phyloP scores from a whole-genome alignment of 495 filamentous ascomycete genomes.

The Barbatosphaeria neglecta region DNA sequence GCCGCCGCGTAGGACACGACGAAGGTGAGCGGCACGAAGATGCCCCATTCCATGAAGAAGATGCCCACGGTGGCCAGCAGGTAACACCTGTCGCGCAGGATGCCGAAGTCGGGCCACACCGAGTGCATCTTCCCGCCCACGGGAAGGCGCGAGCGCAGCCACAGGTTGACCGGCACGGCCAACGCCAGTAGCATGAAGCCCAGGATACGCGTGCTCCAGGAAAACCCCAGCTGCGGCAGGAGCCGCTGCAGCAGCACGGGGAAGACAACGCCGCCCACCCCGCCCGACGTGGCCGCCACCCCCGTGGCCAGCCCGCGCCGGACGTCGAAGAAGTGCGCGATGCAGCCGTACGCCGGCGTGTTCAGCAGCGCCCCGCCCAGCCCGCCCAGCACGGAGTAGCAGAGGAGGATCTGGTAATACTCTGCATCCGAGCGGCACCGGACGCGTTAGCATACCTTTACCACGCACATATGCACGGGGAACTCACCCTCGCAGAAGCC shows the following conservation, averaged over 20 bases:
- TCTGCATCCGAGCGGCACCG: slow-evolving; percentile 18
- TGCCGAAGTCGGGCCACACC: slow-evolving; percentile 36
- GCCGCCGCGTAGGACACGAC: slow-evolving; percentile 41
- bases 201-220: slow-evolving; percentile 46
- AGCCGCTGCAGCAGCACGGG: slow-evolving; percentile 42
- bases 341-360: slow-evolving; percentile 44
- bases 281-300: slow-evolving; percentile 48
- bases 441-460: too few species aligned
- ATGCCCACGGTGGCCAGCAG: slow-evolving; percentile 42
- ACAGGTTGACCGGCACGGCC: slow-evolving; percentile 38
- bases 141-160: slow-evolving; percentile 43
- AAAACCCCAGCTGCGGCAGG: slow-evolving; percentile 42
- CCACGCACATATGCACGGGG: too few species aligned
- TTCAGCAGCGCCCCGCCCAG: slow-evolving; percentile 47
- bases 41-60: slow-evolving; percentile 41
- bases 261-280: slow-evolving; percentile 50
- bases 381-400: slow-evolving; percentile 46
- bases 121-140: slow-evolving; percentile 19
- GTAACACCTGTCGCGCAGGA: slow-evolving; percentile 45
- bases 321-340: slow-evolving; percentile 54
- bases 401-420: slow-evolving; percentile 59
- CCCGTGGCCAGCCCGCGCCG: slow-evolving; percentile 53
- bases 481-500: slow-evolving; percentile 28
- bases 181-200: slow-evolving; percentile 45
- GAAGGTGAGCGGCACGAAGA: slow-evolving; percentile 35